Conservation (phyloP, 148 eudicot genomes). For the Simmondsia chinensis region DNA sequence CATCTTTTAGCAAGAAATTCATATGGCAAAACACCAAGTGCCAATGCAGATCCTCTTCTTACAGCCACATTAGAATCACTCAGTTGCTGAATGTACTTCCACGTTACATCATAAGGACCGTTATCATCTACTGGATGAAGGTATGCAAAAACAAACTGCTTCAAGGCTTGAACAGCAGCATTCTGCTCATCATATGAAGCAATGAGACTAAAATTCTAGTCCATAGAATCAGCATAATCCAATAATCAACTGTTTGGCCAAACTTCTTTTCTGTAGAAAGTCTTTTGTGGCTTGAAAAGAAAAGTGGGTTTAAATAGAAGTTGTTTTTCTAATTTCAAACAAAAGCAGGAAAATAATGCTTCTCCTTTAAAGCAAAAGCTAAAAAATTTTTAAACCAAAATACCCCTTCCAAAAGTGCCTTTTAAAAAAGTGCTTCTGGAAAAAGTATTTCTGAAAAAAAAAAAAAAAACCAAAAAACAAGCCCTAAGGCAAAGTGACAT, state of each 20-base stretch:
- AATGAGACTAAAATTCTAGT: not conserved
- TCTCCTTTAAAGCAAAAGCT: too few species aligned
- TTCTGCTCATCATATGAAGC: slow-evolving; percentile 31
- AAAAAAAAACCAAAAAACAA: too few species aligned
- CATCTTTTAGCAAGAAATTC: slow-evolving; percentile 59
- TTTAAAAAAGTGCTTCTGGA: too few species aligned
- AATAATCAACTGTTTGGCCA: too few species aligned
- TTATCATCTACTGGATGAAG: slow-evolving; percentile 43
- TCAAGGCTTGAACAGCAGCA: slow-evolving; percentile 83
- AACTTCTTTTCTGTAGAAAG: too few species aligned
- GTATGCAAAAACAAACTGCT: slow-evolving; percentile 67
- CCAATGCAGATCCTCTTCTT: slow-evolving; percentile 95
- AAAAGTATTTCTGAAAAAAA: too few species aligned
- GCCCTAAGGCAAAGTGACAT: slow-evolving; percentile 8
- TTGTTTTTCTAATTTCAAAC: too few species aligned
- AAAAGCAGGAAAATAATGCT: too few species aligned
- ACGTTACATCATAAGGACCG: slow-evolving; percentile 34
- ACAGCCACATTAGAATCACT: slow-evolving; percentile 84
- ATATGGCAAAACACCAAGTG: slow-evolving; percentile 72
- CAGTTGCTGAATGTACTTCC: slow-evolving; percentile 60
- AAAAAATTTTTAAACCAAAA: not conserved
- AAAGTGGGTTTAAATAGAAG: too few species aligned
- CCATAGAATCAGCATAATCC: too few species aligned
- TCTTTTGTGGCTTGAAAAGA: too few species aligned
- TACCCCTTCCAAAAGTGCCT: too few species aligned